A percentile compares a stretch with the other conserved stretches of the same genome.
These are phyloP conservation scores for Trichophyton equinum DNA, from an alignment of 2,329 filamentous ascomycete species.

Conservation along the genomic window DNA sequence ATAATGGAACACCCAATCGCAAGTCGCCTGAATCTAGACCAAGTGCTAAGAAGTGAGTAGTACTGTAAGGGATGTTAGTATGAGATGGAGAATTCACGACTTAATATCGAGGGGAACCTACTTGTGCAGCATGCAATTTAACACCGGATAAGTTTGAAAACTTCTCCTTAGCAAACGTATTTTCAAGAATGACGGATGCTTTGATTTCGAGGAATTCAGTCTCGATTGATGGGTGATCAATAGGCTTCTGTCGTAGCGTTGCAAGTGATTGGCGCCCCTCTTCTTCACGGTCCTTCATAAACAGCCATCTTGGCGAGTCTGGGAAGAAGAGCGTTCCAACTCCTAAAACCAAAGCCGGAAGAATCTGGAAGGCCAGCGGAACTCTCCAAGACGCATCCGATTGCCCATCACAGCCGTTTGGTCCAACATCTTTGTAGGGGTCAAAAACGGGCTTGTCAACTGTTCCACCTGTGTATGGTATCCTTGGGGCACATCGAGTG, in stretches of 20 bases:
- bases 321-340: conserved; percentile 39
- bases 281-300: conserved; percentile 37
- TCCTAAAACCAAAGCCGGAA: conserved; percentile 28
- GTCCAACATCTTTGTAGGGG: conserved; percentile 31
- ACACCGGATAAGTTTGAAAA: conserved; percentile 21
- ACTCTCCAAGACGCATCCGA: conserved; percentile 38
- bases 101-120: conserved; percentile 8
- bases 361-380: conserved; percentile 37
- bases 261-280: conserved; percentile 38
- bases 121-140: conserved; percentile 24
- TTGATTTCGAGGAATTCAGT: conserved; percentile 41
- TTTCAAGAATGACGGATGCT: conserved; percentile 31
- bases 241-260: conserved; percentile 37
- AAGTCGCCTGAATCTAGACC: conserved; percentile 26
- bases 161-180: conserved; percentile 21
- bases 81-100: not conserved
- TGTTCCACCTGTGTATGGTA: conserved; percentile 37
- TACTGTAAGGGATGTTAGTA: conserved; percentile 16
- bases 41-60: conserved; percentile 23
- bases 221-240: conserved; percentile 35
- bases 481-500: conserved; percentile 36
- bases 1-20: conserved; percentile 29
- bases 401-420: conserved; percentile 37
- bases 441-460: conserved; percentile 28
- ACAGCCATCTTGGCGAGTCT: conserved; percentile 45